Base-by-base conservation (phyloP, 495 filamentous ascomycete genomes). In the Penicillium pulvis region DNA sequence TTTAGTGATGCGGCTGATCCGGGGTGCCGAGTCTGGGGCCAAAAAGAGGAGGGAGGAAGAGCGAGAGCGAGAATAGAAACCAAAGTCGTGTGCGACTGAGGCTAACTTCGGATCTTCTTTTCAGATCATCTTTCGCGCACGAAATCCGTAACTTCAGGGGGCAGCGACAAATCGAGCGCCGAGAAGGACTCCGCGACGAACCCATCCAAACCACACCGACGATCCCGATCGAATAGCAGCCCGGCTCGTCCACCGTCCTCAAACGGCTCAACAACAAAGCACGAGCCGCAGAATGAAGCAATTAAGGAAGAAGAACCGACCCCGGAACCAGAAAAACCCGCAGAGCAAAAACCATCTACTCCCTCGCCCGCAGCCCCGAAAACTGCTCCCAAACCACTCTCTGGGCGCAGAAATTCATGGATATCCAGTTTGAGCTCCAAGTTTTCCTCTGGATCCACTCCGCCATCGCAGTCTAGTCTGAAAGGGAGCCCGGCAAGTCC, bases 371-470 rank as follows among this genome's bases (percentile, higher is more conserved):
- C 52, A 16, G 20, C 69, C 24, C 64, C 67, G 42, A 78, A 74
- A 55, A 74, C 62, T 43, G 60, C 72, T 3, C 66, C 79, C 2
- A 83, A 79, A 55, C 69, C 73, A 1, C 63, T 72, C 36, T 68
- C 75, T 1, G 75, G 80, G 52, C 79, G 92, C 55, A 79, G 88
- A 56, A 88, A 84, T 42, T 96, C 92, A 20, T 98, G 93, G 93
- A 89, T 98, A 57, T 91, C 90, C 31, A 95, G 83, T 60, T 81
- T 97, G 52, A 96, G 91, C 60, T 95, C 91, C 57, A 97, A 94
- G 67, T 96, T 98, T 75, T 92, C 90, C 8, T 83, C 83, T 11
- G 88, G 84, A n/a, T 81, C 80, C 24, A 80, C 71, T 30, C 75
- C 78, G 36, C 74, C 75, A 52, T 74, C 71, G 51, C 74, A 79